Conservation (phyloP, 495 filamentous ascomycete species). For the Filosporella fistucella region DNA sequence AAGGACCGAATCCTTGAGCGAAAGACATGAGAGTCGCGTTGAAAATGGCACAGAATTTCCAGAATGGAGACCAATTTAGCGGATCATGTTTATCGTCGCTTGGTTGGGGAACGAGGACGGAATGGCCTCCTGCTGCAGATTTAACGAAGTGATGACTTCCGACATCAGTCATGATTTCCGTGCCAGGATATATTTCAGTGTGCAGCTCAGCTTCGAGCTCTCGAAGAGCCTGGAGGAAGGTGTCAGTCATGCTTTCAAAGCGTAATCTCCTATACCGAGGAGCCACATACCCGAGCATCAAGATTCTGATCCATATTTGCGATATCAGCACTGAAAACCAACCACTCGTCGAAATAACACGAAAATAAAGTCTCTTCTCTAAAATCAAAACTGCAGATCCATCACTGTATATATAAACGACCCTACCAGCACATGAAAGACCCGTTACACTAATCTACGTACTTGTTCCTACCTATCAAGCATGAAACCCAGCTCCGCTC, state of each 20-base stretch:
- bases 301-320: slow-evolving; percentile 22
- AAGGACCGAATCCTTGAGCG: slow-evolving; percentile 18
- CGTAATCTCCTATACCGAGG: no score
- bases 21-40: slow-evolving; percentile 21
- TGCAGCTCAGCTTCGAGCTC: slow-evolving; percentile 45
- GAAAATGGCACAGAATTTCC: slow-evolving; percentile 18
- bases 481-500: no score
- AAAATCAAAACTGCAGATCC: no score
- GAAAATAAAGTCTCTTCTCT: no score
- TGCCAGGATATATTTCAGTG: slow-evolving; percentile 54
- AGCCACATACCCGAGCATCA: slow-evolving; percentile 12
- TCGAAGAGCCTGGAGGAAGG: slow-evolving; percentile 14
- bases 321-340: no score
- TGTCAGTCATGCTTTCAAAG: no score
- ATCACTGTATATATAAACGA: no score
- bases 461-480: no score
- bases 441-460: no score
- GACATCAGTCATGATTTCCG: slow-evolving; percentile 59
- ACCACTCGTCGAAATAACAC: no score
- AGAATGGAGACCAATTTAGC: slow-evolving; percentile 30
- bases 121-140: slow-evolving; percentile 20
- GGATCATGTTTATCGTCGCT: slow-evolving; percentile 51
- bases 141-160: slow-evolving; percentile 60
- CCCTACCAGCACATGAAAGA: no score
- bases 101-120: slow-evolving; percentile 47